Evolutionary conservation across 768 basidiomycete genomes (phyloP).

Genomic region (Tulasnella sp.): DNA sequence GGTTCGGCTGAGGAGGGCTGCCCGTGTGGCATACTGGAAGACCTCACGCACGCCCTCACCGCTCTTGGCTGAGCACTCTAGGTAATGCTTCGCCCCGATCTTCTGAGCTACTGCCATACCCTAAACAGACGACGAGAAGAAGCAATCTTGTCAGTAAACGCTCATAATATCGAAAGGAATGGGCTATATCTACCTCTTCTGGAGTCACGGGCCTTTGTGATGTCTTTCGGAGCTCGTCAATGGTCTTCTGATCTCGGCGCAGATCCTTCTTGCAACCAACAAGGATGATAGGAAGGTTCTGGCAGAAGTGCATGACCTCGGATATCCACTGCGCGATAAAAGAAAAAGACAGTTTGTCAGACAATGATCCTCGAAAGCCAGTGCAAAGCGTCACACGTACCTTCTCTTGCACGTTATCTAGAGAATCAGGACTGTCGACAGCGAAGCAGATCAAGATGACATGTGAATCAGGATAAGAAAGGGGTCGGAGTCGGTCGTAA

Average conservation of each 20-base stretch:
- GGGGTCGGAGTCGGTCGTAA: slow-evolving; percentile 94
- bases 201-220: slow-evolving; percentile 90
- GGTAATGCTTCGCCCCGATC: slow-evolving; percentile 93
- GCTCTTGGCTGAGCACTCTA: slow-evolving; percentile 94
- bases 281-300: slow-evolving; percentile 87
- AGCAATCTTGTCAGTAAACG: not conserved
- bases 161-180: not conserved
- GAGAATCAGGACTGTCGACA: slow-evolving; percentile 92
- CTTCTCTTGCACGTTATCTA: slow-evolving; percentile 99
- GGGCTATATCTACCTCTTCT: slow-evolving; percentile 60
- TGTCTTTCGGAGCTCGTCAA: slow-evolving; percentile 89
- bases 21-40: slow-evolving; percentile 94
- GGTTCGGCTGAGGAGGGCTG: slow-evolving; percentile 60
- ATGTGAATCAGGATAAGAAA: slow-evolving; percentile 98
- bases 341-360: not conserved
- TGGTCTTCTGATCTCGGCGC: slow-evolving; percentile 81
- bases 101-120: slow-evolving; percentile 92
- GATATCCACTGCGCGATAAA: slow-evolving; percentile 74
- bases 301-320: slow-evolving; percentile 96
- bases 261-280: slow-evolving; percentile 99
- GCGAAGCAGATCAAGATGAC: slow-evolving; percentile 99
- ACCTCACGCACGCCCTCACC: slow-evolving; percentile 97
- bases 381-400: slow-evolving; percentile 35
- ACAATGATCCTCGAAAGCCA: not conserved
- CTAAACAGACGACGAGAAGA: slow-evolving; percentile 32